phyloP scores from a whole-genome alignment of 2,329 filamentous ascomycete genomes.

The Dissoconium aciculare region DNA sequence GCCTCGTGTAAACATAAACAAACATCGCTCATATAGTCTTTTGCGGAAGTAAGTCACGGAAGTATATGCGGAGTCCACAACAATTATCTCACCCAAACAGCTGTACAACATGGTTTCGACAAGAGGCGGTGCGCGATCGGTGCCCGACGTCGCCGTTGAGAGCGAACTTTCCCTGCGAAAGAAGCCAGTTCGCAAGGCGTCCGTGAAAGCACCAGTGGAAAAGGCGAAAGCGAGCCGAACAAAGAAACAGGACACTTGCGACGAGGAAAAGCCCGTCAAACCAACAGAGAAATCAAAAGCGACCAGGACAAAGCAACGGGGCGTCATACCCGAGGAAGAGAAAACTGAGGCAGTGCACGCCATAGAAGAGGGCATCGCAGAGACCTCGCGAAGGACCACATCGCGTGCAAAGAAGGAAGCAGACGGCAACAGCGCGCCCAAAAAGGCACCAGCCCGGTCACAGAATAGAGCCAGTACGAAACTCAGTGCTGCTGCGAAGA shows the following conservation, averaged over 20 bases:
- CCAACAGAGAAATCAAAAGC: no score
- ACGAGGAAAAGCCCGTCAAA: no score
- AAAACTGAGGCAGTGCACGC: slow-evolving; percentile 4
- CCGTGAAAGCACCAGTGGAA: slow-evolving; percentile 17
- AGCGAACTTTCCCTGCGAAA: slow-evolving; percentile 16
- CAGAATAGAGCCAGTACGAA: slow-evolving; percentile 1
- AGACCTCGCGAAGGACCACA: slow-evolving; percentile 6
- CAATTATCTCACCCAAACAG: no score
- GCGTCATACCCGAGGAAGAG: no score
- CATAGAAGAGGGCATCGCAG: slow-evolving; percentile 2
- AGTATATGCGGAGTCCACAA: no score
- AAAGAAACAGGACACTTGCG: no score
- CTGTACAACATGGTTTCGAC: slow-evolving; percentile 26
- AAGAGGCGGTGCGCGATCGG: slow-evolving; percentile 17
- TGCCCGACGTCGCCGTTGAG: slow-evolving; percentile 9
- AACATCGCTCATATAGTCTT: no score
- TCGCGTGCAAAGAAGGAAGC: slow-evolving; percentile 8
- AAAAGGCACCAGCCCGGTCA: slow-evolving; percentile 3
- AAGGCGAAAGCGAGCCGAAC: no score
- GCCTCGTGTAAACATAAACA: no score
- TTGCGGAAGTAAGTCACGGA: no score
- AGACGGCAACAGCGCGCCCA: slow-evolving; percentile 2
- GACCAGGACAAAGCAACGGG: slow-evolving; percentile 12
- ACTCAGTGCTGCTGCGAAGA: slow-evolving; percentile 1
- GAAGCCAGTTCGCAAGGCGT: slow-evolving; percentile 22